These are phyloP conservation scores for Gaultheria prostrata DNA, from an alignment of 148 eudicot genomes.

Conservation along the genomic window DNA sequence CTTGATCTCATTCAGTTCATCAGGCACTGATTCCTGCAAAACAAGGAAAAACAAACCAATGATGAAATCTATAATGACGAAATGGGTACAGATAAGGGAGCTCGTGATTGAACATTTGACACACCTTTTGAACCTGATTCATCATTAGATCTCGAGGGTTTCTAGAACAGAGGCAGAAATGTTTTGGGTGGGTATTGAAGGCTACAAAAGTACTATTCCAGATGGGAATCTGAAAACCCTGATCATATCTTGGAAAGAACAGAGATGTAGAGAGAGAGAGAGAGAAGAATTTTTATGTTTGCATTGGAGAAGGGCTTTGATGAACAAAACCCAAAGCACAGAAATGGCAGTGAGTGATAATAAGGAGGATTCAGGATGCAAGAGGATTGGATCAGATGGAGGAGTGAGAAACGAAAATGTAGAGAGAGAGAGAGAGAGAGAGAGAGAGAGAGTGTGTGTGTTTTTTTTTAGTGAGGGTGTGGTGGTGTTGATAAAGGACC, in stretches of 20 bases:
- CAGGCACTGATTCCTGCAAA: conserved; percentile 20
- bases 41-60: neutral
- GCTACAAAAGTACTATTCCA: neutral
- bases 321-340: neutral
- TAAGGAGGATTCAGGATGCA: neutral
- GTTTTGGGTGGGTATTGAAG: neutral
- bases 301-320: neutral
- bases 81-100: neutral
- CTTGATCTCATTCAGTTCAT: conserved; percentile 26
- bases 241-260: neutral
- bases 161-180: neutral
- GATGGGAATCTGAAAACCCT: neutral
- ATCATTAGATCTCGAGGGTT: neutral
- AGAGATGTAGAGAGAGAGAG: neutral
- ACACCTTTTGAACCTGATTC: conserved; percentile 18
- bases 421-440: conserved; percentile 17
- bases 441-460: neutral
- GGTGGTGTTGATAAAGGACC: neutral
- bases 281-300: neutral
- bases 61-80: neutral
- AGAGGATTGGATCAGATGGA: neutral
- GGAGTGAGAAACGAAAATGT: neutral
- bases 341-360: neutral
- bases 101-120: neutral
- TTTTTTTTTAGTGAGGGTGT: no score